Base-by-base conservation (phyloP, 148 eudicot species). In the Fallopia convolvulus region DNA sequence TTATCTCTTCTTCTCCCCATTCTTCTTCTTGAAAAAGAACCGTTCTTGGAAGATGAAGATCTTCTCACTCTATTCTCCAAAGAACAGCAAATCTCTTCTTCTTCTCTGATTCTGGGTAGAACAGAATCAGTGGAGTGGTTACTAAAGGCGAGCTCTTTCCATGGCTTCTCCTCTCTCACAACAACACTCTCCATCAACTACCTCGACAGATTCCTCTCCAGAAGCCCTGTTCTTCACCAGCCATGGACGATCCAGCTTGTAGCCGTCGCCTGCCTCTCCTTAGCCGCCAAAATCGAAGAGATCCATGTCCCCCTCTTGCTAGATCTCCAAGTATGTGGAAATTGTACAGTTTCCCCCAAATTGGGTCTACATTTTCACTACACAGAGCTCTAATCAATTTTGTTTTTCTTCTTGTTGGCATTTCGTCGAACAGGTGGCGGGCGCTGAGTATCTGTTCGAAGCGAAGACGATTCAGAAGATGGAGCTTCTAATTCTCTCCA, bases 231-330 rank as follows among this genome's bases (percentile, higher is more conserved):
- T 52, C 52, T 58, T 44, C 78, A 76, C 8, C 41, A 14, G 36
- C 92, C 93, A 60, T 94, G 98, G 98, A 81, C 88, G 91, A 80
- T 77, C 75, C 98, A 94, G 47, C 85, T 94, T 74, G 87, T 78
- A 75, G 92, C 97, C 79, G 84, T 92, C 74, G 92, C 97, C 75
- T 92, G 90, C 74, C 85, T 94, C 55, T 91, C 98, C 74, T 50
- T 94, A 61, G 97, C 97, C 87, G 87, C 98, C 40, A 94, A 94
- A 77, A 81, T 92, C 76, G 93, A 90, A 83, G 98, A 90, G 74
- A 82, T 83, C 50, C 85, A 85, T 81, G 91, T 86, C 74, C 97
- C 93, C 70, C 89, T 83, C 78, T 81, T 92, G 5, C 44, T 85
- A 39, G 90, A 90, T 78, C 80, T 94, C 13, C 98, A 92, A 83